Evolutionary conservation across 495 filamentous ascomycete species (phyloP), one percentile per base, ranked within the genome.

Genomic region (Penicillium angulare): DNA sequence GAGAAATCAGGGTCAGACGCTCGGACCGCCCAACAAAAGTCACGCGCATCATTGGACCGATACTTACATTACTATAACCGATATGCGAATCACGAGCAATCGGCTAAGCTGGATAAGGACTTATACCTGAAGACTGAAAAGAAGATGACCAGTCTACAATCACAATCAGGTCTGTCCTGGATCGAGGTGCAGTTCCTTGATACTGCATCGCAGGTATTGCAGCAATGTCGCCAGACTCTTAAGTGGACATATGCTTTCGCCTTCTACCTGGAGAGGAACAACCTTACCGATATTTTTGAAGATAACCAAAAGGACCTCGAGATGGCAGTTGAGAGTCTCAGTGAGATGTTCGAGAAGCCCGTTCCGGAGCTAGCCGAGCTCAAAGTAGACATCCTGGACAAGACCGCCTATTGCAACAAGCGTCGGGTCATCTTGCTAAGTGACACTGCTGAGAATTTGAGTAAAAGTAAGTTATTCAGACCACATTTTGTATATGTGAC

Each of bases 231-330:
- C 0, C 92, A 97, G 72, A 98, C 92, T 0, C 76, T 98, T 32
- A 97, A 97, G 74, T 98, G 93, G 93, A 98, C 93, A 0, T 98
- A 98, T 63, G 95, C 93, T 0, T 98, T 98, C 71, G 93, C 93
- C 1, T 98, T 90, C 62, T 98, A 98, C 60, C 82, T 98, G 4
- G 87, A 88, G 4, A 84, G 92, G 26, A 97, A 97, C 76, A 98
- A 97, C 61, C 79, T 90, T 32, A 97, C 93, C 0, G 89, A 92
- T 65, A 97, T 98, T 43, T 98, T 98, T 55, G 93, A 98, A 70
- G 92, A 96, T 59, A 98, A 98, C 64, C 93, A 98, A 65, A 96
- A 95, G 68, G 95, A 98, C 64, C 73, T 98, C 20, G 95, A 98
- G 71, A 83, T 98, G 78, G 92, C 93, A 0, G 93, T 97, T 5